Percentiles rank a stretch among this genome's conserved stretches.
Conservation (phyloP, 345 rosid genomes). For the Orychophragmus violaceus region DNA sequence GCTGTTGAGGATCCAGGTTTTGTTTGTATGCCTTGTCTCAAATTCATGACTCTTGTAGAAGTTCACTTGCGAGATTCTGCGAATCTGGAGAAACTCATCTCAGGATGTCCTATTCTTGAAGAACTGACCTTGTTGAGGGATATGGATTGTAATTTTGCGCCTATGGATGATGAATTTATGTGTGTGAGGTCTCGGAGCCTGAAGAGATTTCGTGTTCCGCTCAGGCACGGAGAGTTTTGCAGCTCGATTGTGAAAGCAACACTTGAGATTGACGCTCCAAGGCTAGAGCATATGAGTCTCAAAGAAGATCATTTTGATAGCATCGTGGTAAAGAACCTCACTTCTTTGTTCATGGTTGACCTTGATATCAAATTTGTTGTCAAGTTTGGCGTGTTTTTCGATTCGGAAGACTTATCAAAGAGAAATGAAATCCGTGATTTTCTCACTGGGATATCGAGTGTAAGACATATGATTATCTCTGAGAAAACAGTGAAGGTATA, state of each 20-base stretch:
- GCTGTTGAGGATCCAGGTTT: background rate
- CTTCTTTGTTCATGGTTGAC: background rate
- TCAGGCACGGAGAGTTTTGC: background rate
- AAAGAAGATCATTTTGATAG: background rate
- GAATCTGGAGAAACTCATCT: background rate
- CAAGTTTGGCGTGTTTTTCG: background rate
- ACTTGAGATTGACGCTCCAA: conserved; percentile 1
- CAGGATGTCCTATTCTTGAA: background rate
- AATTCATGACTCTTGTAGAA: background rate
- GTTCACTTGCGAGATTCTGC: background rate
- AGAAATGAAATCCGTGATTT: background rate
- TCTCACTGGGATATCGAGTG: background rate
- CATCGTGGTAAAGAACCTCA: conserved; percentile 2
- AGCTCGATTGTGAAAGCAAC: background rate
- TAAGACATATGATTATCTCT: conserved; percentile 17
- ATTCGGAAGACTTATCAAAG: background rate
- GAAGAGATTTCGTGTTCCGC: background rate
- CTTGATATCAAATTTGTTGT: background rate
- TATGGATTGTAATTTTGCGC: background rate
- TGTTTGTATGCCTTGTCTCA: background rate
- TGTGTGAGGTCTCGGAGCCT: background rate
- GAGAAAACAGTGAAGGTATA: background rate
- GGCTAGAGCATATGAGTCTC: background rate
- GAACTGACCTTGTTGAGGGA: background rate
- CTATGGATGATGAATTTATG: background rate